Conservation (phyloP, 2,329 filamentous ascomycete species). For the Pseudogymnoascus sp. region DNA sequence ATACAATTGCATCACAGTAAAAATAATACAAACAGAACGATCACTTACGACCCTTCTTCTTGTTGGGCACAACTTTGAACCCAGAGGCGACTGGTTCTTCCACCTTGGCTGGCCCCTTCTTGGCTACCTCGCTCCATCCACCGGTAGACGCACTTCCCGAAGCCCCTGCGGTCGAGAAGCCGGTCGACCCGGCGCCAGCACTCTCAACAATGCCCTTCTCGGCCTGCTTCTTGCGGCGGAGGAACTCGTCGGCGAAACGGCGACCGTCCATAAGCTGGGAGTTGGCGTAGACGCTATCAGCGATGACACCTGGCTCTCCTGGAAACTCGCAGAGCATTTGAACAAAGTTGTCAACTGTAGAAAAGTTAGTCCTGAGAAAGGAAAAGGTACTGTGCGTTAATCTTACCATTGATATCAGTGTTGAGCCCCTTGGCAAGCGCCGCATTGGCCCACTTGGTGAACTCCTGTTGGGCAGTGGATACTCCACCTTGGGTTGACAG, state of each 20-base stretch:
- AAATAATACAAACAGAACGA: background rate
- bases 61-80: conserved; percentile 85
- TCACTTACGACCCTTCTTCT: conserved; percentile 84
- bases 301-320: conserved; percentile 71
- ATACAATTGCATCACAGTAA: conserved; percentile 6
- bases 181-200: conserved; percentile 44
- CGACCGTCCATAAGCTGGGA: conserved; percentile 86
- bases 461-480: conserved; percentile 70
- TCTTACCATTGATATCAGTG: conserved; percentile 58
- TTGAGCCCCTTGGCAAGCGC: conserved; percentile 70
- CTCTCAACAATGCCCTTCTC: conserved; percentile 83
- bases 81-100: conserved; percentile 43
- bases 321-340: conserved; percentile 69
- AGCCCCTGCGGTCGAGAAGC: conserved; percentile 35
- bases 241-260: conserved; percentile 90
- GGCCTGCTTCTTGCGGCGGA: conserved; percentile 85
- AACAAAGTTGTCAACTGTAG: conserved; percentile 63
- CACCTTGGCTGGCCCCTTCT: conserved; percentile 63
- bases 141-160: conserved; percentile 44
- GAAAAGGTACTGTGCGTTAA: background rate
- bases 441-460: conserved; percentile 83
- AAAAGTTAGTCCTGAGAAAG: background rate
- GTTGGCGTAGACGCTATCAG: conserved; percentile 80
- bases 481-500: conserved; percentile 31
- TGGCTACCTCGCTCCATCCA: conserved; percentile 95